phyloP scores from a whole-genome alignment of 2,329 filamentous ascomycete species.

The Ophiostoma perfectum region DNA sequence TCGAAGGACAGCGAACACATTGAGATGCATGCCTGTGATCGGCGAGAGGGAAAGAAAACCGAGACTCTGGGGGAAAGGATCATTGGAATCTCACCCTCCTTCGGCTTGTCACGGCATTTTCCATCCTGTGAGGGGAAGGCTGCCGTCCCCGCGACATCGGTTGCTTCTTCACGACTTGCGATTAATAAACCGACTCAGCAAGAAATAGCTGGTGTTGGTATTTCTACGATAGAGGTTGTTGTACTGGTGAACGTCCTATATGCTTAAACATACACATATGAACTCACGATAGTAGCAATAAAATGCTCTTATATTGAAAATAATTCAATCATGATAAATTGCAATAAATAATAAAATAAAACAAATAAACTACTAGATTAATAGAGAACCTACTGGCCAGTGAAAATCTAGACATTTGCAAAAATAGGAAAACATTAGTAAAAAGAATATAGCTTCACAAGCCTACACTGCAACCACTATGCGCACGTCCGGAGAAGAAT shows the following conservation, averaged over 20 bases:
- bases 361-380: no score
- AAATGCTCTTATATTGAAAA: not conserved
- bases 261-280: not conserved
- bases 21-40: no score
- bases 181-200: no score
- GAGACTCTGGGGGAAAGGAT: not conserved
- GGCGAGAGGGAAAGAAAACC: not conserved
- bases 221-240: no score
- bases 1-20: no score
- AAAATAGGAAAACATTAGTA: not conserved
- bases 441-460: not conserved
- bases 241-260: no score
- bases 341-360: no score
- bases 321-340: not conserved
- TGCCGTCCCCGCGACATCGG: not conserved
- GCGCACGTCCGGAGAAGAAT: not conserved
- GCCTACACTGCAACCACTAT: not conserved
- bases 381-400: not conserved
- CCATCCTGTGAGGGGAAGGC: not conserved
- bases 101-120: not conserved
- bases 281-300: not conserved
- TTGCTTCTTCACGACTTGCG: no score
- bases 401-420: conserved; percentile 1
- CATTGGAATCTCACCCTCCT: not conserved
- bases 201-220: no score